A percentile compares a stretch with the other conserved stretches of the same genome.
These are phyloP conservation scores for Aspergillus carlsbadensis DNA, from an alignment of 495 filamentous ascomycete genomes.

Conservation along the genomic window DNA sequence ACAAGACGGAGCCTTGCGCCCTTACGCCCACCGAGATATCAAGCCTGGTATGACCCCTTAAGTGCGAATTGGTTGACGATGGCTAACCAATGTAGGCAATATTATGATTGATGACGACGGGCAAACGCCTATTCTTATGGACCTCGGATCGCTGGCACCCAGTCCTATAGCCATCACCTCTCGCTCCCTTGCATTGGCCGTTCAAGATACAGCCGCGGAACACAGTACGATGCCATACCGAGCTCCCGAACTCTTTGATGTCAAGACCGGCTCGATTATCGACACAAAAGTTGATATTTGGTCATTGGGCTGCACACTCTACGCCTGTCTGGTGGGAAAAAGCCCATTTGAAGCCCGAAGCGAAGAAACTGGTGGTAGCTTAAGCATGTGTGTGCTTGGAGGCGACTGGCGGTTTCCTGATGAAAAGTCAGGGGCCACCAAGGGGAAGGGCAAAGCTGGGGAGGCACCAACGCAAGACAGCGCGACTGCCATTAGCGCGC, in stretches of 20 bases:
- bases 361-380: conserved; percentile 91
- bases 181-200: conserved; percentile 82
- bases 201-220: conserved; percentile 92
- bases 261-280: conserved; percentile 87
- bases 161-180: conserved; percentile 92
- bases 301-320: conserved; percentile 94
- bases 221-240: conserved; percentile 98
- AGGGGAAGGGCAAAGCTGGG: conserved; percentile 51
- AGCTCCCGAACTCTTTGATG: conserved; percentile 95
- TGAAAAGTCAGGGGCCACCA: conserved; percentile 60
- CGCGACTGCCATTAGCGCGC: conserved; percentile 60
- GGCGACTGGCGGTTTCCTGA: conserved; percentile 95
- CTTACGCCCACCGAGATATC: conserved; percentile 95
- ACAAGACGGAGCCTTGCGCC: conserved; percentile 66
- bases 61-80: background rate
- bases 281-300: conserved; percentile 99
- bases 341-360: conserved; percentile 93
- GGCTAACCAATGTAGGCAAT: conserved; percentile 60
- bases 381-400: conserved; percentile 87
- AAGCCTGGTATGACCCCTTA: conserved; percentile 69
- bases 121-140: conserved; percentile 92
- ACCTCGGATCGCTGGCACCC: conserved; percentile 86
- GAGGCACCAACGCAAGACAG: conserved; percentile 30
- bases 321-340: conserved; percentile 93
- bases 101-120: conserved; percentile 95